Evolutionary conservation across 208 protist genomes (phyloP).

Genomic region (Vickermania ingenoplastis): DNA sequence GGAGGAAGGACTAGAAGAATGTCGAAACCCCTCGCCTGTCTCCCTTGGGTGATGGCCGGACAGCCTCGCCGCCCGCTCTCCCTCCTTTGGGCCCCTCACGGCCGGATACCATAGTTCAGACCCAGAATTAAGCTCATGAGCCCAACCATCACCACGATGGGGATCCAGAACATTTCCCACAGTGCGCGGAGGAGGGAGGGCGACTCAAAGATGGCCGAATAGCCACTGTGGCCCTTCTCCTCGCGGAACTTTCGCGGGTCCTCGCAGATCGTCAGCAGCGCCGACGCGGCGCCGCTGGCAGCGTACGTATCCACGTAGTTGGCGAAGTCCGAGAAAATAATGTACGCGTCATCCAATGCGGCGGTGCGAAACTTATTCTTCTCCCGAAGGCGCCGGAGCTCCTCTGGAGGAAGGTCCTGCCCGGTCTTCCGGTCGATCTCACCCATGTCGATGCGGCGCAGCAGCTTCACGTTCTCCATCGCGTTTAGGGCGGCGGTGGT

Average conservation of each 20-base stretch:
- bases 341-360: background rate
- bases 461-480: conserved; percentile 43
- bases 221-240: conserved; percentile 44
- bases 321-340: conserved; percentile 36
- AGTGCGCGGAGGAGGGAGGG: background rate
- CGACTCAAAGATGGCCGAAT: conserved; percentile 26
- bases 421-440: conserved; percentile 15
- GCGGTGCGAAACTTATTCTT: conserved; percentile 1
- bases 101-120: conserved; percentile 1
- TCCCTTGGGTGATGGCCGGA: too few species aligned
- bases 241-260: conserved; percentile 26
- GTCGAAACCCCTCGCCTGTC: too few species aligned
- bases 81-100: too few species aligned
- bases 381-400: conserved; percentile 4
- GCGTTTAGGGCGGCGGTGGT: conserved; percentile 31
- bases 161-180: conserved; percentile 22
- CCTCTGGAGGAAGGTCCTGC: background rate
- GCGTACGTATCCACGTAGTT: conserved; percentile 34
- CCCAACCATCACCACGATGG: conserved; percentile 16
- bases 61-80: too few species aligned
- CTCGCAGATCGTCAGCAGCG: conserved; percentile 45
- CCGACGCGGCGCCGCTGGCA: conserved; percentile 23
- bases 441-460: conserved; percentile 26
- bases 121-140: conserved; percentile 7
- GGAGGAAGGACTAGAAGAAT: too few species aligned